Evolutionary conservation across 208 protist species (phyloP).

Genomic region (Wallacemonas collosoma): DNA sequence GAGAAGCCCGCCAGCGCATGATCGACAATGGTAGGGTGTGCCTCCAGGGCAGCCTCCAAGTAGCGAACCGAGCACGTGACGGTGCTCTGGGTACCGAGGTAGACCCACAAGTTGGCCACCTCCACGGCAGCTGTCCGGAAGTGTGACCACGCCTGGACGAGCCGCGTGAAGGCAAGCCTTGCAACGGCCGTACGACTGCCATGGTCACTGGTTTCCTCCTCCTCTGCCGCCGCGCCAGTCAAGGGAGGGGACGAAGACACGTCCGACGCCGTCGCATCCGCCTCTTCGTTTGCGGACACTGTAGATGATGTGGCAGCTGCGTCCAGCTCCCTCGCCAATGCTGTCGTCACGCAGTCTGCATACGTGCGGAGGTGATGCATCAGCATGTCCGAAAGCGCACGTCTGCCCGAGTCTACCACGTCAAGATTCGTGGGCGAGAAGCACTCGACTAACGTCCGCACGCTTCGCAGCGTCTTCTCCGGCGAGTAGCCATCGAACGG

Average conservation of each 20-base stretch:
- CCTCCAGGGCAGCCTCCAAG: constrained; percentile 30
- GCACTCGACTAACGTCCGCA: constrained; percentile 50
- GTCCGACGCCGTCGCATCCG: neutral
- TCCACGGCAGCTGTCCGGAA: constrained; percentile 42
- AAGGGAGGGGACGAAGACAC: neutral
- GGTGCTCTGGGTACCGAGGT: constrained; percentile 50
- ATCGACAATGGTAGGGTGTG: constrained; percentile 42
- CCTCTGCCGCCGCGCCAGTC: constrained; percentile 11
- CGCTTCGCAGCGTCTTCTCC: constrained; percentile 50
- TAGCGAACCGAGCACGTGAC: constrained; percentile 24
- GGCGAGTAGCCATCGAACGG: constrained; percentile 49
- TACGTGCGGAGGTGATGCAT: constrained; percentile 30
- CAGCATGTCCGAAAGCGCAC: constrained; percentile 30
- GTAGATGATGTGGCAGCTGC: neutral
- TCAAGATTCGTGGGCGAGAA: neutral
- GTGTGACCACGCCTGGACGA: constrained; percentile 46
- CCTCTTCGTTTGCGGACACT: neutral
- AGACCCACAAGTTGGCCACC: constrained; percentile 59
- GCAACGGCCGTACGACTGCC: neutral
- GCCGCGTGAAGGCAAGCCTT: constrained; percentile 27
- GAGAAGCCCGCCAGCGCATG: constrained; percentile 42
- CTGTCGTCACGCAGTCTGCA: constrained; percentile 21
- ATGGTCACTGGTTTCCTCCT: neutral
- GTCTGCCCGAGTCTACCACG: constrained; percentile 17
- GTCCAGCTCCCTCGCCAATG: constrained; percentile 16